These are phyloP conservation scores for Nadsonia commutata DNA, from an alignment of 1,139 yeast species.

Conservation along the genomic window DNA sequence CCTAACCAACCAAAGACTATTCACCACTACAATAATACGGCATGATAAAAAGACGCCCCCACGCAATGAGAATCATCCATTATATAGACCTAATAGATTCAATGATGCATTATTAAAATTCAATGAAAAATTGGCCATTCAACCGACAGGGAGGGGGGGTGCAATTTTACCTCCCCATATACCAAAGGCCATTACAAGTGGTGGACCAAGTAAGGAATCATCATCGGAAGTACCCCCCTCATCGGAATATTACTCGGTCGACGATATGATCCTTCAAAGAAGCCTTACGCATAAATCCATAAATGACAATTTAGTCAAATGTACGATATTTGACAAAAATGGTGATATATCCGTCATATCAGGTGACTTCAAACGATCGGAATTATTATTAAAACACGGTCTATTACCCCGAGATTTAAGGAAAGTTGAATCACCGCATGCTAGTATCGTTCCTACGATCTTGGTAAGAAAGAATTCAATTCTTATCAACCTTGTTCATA, in stretches of 20 bases:
- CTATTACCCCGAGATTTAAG: conserved; percentile 71
- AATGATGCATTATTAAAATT: background rate
- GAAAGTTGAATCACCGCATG: conserved; percentile 76
- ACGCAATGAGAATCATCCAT: no score
- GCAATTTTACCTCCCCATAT: background rate
- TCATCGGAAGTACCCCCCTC: background rate
- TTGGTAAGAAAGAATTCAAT: conserved; percentile 68
- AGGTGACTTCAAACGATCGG: conserved; percentile 62
- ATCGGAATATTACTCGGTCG: conserved; percentile 3
- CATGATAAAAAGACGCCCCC: no score
- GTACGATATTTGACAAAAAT: conserved; percentile 61
- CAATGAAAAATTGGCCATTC: background rate
- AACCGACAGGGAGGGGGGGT: background rate
- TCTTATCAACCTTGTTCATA: conserved; percentile 65
- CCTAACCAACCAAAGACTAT: no score
- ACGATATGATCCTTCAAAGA: conserved; percentile 22
- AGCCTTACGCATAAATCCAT: conserved; percentile 19
- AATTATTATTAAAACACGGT: conserved; percentile 59
- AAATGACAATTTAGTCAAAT: conserved; percentile 30
- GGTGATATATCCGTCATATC: conserved; percentile 69
- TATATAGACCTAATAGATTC: background rate
- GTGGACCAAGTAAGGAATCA: background rate
- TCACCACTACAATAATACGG: no score
- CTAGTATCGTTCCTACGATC: conserved; percentile 81
- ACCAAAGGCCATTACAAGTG: background rate